phyloP scores from a whole-genome alignment of 345 rosid genomes.

The Brassica carinata region DNA sequence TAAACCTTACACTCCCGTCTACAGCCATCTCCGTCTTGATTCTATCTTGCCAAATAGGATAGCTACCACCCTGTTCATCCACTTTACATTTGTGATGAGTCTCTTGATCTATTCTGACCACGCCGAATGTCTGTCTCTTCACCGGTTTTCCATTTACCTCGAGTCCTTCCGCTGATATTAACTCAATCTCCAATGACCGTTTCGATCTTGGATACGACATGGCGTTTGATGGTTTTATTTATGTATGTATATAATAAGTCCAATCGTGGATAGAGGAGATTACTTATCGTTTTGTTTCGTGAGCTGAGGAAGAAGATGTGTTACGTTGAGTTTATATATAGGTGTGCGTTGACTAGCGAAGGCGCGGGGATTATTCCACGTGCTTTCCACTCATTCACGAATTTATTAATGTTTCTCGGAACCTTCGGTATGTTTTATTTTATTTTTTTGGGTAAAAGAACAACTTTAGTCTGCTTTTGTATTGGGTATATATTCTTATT shows the following conservation, averaged over 20 bases:
- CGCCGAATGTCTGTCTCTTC: conserved; percentile 44
- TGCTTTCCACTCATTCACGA: background rate
- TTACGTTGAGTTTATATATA: background rate
- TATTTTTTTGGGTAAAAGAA: background rate
- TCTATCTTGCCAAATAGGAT: conserved; percentile 64
- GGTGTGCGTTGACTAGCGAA: background rate
- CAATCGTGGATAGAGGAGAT: conserved; percentile 1
- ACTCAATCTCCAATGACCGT: conserved; percentile 50
- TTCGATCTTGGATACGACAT: conserved; percentile 24
- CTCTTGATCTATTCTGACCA: conserved; percentile 39
- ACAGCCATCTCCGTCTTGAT: conserved; percentile 48
- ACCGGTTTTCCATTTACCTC: conserved; percentile 42
- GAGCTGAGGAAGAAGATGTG: background rate
- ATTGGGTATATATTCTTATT: too few species aligned
- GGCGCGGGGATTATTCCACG: background rate
- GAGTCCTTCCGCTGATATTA: conserved; percentile 64
- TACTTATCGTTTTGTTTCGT: background rate
- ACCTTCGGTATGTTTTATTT: background rate
- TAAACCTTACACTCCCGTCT: conserved; percentile 34
- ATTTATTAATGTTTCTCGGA: background rate
- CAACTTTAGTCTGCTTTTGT: too few species aligned
- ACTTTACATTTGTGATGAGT: background rate
- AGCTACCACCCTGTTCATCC: conserved; percentile 47
- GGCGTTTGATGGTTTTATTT: background rate
- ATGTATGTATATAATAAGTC: conserved; percentile 11